Percentiles rank a stretch among this genome's conserved stretches.
Conservation (phyloP, 2,329 filamentous ascomycete species). For the Onygena corvina region DNA sequence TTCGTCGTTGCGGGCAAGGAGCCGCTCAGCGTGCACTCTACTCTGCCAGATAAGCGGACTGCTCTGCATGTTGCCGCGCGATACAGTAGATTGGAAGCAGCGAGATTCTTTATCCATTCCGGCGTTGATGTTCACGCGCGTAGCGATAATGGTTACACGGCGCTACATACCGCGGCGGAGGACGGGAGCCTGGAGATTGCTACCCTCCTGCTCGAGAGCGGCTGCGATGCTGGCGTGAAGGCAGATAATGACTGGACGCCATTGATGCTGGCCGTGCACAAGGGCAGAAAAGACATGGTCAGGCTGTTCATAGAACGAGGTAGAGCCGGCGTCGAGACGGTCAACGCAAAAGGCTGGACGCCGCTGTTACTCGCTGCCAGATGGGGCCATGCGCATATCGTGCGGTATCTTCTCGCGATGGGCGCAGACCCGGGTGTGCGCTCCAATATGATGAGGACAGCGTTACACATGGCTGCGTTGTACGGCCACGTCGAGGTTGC, state of each 20-base stretch:
- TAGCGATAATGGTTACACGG: neutral
- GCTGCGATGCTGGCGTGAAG: constrained; percentile 15
- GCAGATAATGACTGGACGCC: constrained; percentile 15
- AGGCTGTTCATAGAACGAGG: constrained; percentile 14
- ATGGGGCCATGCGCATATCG: constrained; percentile 24
- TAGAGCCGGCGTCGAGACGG: constrained; percentile 13
- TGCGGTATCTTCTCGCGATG: constrained; percentile 24
- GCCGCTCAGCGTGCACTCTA: constrained; percentile 2
- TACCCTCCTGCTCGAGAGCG: constrained; percentile 17
- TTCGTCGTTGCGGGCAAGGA: neutral
- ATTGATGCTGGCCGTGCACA: constrained; percentile 16
- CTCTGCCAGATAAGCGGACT: constrained; percentile 4
- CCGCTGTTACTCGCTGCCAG: constrained; percentile 2
- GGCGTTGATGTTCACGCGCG: neutral
- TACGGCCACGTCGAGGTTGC: neutral
- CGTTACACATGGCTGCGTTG: constrained; percentile 5
- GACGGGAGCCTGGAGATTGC: constrained; percentile 17
- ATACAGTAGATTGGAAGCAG: constrained; percentile 5
- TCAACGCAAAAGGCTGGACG: constrained; percentile 13
- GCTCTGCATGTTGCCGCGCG: constrained; percentile 5
- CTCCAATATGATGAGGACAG: neutral
- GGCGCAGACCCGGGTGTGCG: constrained; percentile 18
- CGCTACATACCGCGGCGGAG: constrained; percentile 11
- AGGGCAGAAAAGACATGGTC: constrained; percentile 14
- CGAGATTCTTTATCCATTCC: neutral